A percentile compares a stretch with the other conserved stretches of the same genome.
phyloP scores from a whole-genome alignment of 2,329 filamentous ascomycete species.

The Talaromyces sp. region DNA sequence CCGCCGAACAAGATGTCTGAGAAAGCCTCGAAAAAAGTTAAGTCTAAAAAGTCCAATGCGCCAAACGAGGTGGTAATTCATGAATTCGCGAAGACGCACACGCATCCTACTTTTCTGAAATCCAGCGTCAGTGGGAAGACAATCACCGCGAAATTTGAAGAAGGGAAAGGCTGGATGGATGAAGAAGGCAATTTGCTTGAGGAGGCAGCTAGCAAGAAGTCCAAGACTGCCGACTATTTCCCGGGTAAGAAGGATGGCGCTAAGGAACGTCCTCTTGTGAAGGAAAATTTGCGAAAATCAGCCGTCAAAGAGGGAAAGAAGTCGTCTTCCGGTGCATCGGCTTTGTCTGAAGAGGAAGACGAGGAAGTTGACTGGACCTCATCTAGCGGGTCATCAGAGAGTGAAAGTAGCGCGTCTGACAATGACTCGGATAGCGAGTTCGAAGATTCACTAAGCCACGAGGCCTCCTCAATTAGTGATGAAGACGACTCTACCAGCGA shows the following conservation, averaged over 20 bases:
- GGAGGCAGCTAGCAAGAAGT: conserved; percentile 31
- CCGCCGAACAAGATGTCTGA: conserved; percentile 54
- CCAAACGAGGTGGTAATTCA: conserved; percentile 69
- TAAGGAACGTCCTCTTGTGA: conserved; percentile 15
- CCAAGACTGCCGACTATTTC: conserved; percentile 29
- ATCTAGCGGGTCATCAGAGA: conserved; percentile 29
- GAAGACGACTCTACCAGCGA: conserved; percentile 4
- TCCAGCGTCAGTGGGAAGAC: conserved; percentile 46
- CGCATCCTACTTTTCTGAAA: conserved; percentile 78
- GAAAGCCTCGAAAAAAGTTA: conserved; percentile 35
- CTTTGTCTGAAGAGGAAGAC: conserved; percentile 21
- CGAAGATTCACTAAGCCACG: neutral
- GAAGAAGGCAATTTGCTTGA: conserved; percentile 69
- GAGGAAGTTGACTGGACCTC: conserved; percentile 36
- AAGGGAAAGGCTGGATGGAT: conserved; percentile 87
- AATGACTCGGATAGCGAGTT: neutral
- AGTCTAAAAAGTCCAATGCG: conserved; percentile 60
- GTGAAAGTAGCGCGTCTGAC: neutral
- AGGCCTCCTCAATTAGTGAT: neutral
- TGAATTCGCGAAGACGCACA: conserved; percentile 82
- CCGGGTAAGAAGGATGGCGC: conserved; percentile 32
- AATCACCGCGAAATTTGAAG: conserved; percentile 64
- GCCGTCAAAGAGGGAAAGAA: neutral
- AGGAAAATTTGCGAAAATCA: conserved; percentile 14
- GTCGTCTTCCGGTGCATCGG: neutral